Conservation (phyloP, 1,284 basidiomycete genomes). For the Cryptococcus maquisensis region DNA sequence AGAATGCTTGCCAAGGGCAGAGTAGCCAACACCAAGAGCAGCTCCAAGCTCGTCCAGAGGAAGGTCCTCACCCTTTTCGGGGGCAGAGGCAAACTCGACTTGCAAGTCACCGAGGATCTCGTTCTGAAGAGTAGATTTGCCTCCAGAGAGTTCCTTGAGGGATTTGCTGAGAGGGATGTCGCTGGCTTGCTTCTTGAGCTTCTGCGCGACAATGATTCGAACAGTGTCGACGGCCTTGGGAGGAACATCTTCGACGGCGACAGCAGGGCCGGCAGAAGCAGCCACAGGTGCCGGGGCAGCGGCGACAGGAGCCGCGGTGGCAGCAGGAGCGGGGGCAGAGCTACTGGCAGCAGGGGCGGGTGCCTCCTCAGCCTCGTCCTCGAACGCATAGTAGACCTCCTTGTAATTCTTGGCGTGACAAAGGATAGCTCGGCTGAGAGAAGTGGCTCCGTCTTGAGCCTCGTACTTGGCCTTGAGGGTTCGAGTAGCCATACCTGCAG, state of each 20-base stretch:
- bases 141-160: slow-evolving; percentile 96
- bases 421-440: slow-evolving; percentile 73
- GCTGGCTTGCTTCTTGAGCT: slow-evolving; percentile 89
- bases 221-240: slow-evolving; percentile 89
- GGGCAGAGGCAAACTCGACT: slow-evolving; percentile 81
- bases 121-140: slow-evolving; percentile 96
- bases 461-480: slow-evolving; percentile 97
- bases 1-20: slow-evolving; percentile 90
- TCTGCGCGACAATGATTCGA: slow-evolving; percentile 87
- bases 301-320: slow-evolving; percentile 51
- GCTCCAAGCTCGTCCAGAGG: slow-evolving; percentile 92
- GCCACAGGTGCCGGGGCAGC: slow-evolving; percentile 52
- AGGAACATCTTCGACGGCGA: slow-evolving; percentile 76
- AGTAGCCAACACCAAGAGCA: slow-evolving; percentile 74
- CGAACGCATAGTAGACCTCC: slow-evolving; percentile 97
- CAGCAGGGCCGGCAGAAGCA: slow-evolving; percentile 59
- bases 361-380: slow-evolving; percentile 64
- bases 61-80: slow-evolving; percentile 96
- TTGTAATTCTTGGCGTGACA: slow-evolving; percentile 94
- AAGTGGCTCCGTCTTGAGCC: slow-evolving; percentile 76
- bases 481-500: slow-evolving; percentile 76
- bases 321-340: slow-evolving; percentile 45
- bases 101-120: slow-evolving; percentile 92
- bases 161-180: slow-evolving; percentile 91
- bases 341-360: slow-evolving; percentile 55